Conservation (phyloP, 768 basidiomycete genomes). For the Leccinum sublutescens region DNA sequence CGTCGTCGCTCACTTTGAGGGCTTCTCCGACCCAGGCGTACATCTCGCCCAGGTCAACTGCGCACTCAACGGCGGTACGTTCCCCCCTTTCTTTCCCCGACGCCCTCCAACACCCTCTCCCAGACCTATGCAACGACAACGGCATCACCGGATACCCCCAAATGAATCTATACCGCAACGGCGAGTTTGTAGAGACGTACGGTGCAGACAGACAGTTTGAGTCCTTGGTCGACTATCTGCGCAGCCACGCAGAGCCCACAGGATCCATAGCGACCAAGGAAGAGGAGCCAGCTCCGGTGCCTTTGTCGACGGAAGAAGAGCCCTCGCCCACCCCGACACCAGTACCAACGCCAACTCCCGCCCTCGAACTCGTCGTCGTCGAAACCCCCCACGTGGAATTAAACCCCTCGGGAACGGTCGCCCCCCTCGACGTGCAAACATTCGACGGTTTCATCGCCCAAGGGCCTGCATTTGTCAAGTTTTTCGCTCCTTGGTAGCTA, state of each 20-base stretch:
- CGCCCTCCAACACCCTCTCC: not conserved
- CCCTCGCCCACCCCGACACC: not conserved
- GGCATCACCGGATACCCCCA: constrained; percentile 71
- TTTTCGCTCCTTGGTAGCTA: constrained; percentile 84
- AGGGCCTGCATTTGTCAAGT: constrained; percentile 67
- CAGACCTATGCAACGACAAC: constrained; percentile 81
- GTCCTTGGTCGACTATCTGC: constrained; percentile 55
- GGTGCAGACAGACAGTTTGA: constrained; percentile 51
- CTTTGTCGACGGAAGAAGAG: constrained; percentile 9
- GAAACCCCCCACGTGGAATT: constrained; percentile 12
- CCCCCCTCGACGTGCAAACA: constrained; percentile 27
- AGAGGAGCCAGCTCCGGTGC: not conserved
- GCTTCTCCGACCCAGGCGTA: constrained; percentile 39
- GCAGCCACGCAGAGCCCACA: constrained; percentile 37
- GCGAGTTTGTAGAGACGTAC: constrained; percentile 58
- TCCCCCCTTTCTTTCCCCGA: no score
- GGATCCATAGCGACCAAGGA: not conserved
- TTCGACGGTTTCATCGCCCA: constrained; percentile 41
- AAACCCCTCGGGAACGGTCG: constrained; percentile 29
- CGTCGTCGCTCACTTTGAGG: constrained; percentile 53
- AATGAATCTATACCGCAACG: constrained; percentile 70
- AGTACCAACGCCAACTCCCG: constrained; percentile 3
- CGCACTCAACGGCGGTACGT: constrained; percentile 69
- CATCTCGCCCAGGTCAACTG: constrained; percentile 83
- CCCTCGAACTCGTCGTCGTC: constrained; percentile 12